Percentiles rank a stretch among this genome's conserved stretches.
Conservation (phyloP, 768 basidiomycete species). For the Phanerochaete sordida region DNA sequence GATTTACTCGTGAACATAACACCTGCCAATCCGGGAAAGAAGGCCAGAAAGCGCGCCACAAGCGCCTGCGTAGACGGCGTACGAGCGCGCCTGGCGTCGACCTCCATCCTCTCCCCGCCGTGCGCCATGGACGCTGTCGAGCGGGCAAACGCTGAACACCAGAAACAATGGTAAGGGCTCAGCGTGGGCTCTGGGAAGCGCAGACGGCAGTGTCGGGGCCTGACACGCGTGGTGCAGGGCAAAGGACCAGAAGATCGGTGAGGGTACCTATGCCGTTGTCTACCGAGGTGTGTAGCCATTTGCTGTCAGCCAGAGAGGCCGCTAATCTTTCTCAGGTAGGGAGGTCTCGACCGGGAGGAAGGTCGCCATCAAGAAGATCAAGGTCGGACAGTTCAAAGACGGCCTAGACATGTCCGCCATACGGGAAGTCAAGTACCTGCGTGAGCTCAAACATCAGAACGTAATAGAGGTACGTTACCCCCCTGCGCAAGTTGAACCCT, state of each 20-base stretch:
- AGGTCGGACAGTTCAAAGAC: constrained; percentile 95
- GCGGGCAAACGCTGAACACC: constrained; percentile 68
- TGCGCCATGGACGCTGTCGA: constrained; percentile 75
- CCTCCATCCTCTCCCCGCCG: background rate
- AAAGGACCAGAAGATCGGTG: constrained; percentile 80
- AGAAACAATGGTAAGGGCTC: constrained; percentile 56
- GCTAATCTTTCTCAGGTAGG: constrained; percentile 44
- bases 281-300: constrained; percentile 64
- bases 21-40: background rate
- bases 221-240: constrained; percentile 41
- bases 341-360: constrained; percentile 73
- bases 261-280: constrained; percentile 95
- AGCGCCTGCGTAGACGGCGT: background rate
- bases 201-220: background rate
- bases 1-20: too few relatives aligned
- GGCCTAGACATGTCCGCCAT: constrained; percentile 99
- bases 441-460: constrained; percentile 91
- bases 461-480: constrained; percentile 78
- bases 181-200: background rate
- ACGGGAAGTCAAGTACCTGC: constrained; percentile 94
- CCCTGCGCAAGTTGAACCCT: background rate
- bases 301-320: constrained; percentile 8
- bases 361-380: constrained; percentile 98
- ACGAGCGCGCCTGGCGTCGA: background rate
- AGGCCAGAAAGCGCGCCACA: background rate